Evolutionary conservation across 345 rosid genomes (phyloP).

Genomic region (Laguncularia racemosa): DNA sequence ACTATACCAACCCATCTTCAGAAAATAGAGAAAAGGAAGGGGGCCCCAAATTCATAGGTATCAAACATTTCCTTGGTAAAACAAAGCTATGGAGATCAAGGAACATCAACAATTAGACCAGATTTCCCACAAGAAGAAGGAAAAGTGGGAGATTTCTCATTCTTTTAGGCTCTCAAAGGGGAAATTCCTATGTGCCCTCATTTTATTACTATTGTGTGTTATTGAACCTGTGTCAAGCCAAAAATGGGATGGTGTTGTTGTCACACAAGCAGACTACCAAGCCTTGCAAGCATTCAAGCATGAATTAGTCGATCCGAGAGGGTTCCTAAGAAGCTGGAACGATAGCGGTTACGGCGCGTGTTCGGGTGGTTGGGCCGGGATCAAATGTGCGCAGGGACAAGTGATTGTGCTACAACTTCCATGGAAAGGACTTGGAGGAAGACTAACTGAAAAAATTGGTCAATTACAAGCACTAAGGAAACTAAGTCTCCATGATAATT

Average conservation of each 20-base stretch:
- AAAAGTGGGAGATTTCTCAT: no score
- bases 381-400: slow-evolving; percentile 78
- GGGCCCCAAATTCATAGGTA: no score
- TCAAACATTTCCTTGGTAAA: no score
- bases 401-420: slow-evolving; percentile 86
- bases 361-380: slow-evolving; percentile 84
- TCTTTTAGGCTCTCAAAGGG: no score
- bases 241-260: slow-evolving; percentile 56
- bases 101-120: no score
- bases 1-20: no score
- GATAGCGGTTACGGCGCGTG: slow-evolving; percentile 52
- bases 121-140: no score
- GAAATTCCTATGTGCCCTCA: no score
- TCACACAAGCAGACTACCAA: slow-evolving; percentile 58
- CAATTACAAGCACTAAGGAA: slow-evolving; percentile 63
- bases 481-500: slow-evolving; percentile 81
- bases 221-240: no score
- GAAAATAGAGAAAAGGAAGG: no score
- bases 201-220: no score
- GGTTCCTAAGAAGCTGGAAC: slow-evolving; percentile 74
- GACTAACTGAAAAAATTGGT: slow-evolving; percentile 72
- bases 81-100: no score
- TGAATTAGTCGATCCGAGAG: slow-evolving; percentile 56
- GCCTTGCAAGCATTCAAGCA: slow-evolving; percentile 65
- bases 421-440: slow-evolving; percentile 78